These are phyloP conservation scores for Pouteria glomerata DNA, from an alignment of 148 eudicot genomes.

Conservation along the genomic window DNA sequence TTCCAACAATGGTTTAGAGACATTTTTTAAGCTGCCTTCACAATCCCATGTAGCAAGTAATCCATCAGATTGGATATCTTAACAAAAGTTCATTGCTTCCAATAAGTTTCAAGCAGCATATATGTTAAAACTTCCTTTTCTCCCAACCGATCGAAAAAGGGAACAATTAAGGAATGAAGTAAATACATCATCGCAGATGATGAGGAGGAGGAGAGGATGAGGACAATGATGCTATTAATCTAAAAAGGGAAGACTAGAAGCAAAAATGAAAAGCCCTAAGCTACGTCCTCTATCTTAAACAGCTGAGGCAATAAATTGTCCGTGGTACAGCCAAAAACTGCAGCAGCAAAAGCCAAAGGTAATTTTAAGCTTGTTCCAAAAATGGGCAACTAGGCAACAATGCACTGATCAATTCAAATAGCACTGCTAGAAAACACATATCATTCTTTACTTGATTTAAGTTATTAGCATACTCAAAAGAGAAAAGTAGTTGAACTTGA, in stretches of 20 bases:
- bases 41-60: neutral
- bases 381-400: neutral
- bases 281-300: neutral
- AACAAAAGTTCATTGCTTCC: neutral
- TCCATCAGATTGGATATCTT: neutral
- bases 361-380: neutral
- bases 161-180: too few species aligned
- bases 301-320: neutral
- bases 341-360: neutral
- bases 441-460: neutral
- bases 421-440: neutral
- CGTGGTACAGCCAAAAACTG: neutral
- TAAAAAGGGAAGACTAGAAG: too few species aligned
- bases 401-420: neutral
- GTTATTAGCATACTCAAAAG: neutral
- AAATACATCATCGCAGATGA: too few species aligned
- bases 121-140: neutral
- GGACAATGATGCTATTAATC: neutral
- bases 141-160: neutral
- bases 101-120: neutral
- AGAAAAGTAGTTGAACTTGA: neutral
- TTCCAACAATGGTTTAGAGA: too few species aligned
- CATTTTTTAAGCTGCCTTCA: neutral
- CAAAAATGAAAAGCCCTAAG: neutral
- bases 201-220: neutral